Evolutionary conservation across 441 rosid species (phyloP), one percentile per base, ranked within the genome.

Genomic region (Adansonia madagascariensis): DNA sequence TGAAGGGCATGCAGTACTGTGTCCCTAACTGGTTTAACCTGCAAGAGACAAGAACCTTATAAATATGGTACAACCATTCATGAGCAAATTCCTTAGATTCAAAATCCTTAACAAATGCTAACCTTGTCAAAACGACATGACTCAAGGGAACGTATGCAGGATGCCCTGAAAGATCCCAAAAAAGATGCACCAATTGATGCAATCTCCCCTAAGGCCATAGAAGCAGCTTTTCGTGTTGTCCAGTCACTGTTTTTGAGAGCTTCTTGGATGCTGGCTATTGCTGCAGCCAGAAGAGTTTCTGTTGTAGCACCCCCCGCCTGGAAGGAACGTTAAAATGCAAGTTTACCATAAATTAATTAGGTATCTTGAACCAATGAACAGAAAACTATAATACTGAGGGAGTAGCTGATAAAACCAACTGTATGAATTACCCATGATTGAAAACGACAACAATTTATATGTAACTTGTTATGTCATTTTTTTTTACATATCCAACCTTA

Each of bases 11-110:
- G 89, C 65, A 88, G 52, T 41, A 90, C 91, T 0, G 91, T 81
- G 80, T 95, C 99, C 84, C 99, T 89, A 59, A 95, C 98, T 77
- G 99, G 99, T 81, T 92, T 95, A 78, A 95, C 99, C 99, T 93
- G 59, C 59, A 82, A 81, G 70, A 80, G 78, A 78, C 55, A 61
- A 71, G 39, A 50, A 74, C 59, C 52, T 64, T 50, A 66, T 22
- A 64, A 35, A 31, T 62, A 68, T 41, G 71, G 35, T 68, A 22
- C 49, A 20, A 69, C 62, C 52, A 71, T 74, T 76, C 67, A 65
- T 39, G 70, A 72, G 63, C 63, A 55, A 56, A 71, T 53, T 53
- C 52, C 61, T 56, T 31, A 18, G 47, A 68, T 46, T 64, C 46
- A n/a, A 20, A 73, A 14, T 27, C 5, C 10, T 53, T 17, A 74